These are phyloP conservation scores for Puccinia polysora DNA, from an alignment of 1,284 basidiomycete genomes.

Conservation along the genomic window DNA sequence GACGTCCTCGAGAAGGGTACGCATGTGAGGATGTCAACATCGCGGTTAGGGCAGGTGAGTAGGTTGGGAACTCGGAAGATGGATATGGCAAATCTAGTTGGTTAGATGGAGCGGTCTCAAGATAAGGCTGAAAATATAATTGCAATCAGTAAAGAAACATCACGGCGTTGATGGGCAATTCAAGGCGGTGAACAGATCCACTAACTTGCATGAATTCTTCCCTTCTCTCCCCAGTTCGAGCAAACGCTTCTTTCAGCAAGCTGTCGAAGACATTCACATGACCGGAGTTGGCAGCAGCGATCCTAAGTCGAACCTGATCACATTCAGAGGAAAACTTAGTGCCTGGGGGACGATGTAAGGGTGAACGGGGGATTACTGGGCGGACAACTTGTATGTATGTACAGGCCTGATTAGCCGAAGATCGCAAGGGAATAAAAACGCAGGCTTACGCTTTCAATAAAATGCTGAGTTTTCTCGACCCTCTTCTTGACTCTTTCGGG, in stretches of 20 bases:
- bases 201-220: constrained; percentile 28
- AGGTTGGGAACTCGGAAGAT: constrained; percentile 15
- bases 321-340: neutral
- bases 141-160: no score
- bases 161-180: no score
- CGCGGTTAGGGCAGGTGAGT: constrained; percentile 15
- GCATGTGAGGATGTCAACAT: constrained; percentile 11
- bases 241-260: constrained; percentile 28
- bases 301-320: constrained; percentile 8
- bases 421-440: neutral
- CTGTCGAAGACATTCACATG: constrained; percentile 26
- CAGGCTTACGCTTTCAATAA: constrained; percentile 26
- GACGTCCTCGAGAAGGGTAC: constrained; percentile 1
- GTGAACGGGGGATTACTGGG: neutral
- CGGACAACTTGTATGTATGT: neutral
- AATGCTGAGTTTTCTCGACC: constrained; percentile 19
- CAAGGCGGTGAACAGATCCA: no score
- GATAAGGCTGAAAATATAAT: neutral
- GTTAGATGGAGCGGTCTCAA: neutral
- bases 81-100: constrained; percentile 11
- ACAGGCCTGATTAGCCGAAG: neutral
- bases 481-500: constrained; percentile 16
- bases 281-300: constrained; percentile 36
- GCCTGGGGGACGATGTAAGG: neutral
- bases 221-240: constrained; percentile 7